These are phyloP conservation scores for Plasmodium blacklocki DNA, from an alignment of 169 alveolate genomes.

Conservation along the genomic window DNA sequence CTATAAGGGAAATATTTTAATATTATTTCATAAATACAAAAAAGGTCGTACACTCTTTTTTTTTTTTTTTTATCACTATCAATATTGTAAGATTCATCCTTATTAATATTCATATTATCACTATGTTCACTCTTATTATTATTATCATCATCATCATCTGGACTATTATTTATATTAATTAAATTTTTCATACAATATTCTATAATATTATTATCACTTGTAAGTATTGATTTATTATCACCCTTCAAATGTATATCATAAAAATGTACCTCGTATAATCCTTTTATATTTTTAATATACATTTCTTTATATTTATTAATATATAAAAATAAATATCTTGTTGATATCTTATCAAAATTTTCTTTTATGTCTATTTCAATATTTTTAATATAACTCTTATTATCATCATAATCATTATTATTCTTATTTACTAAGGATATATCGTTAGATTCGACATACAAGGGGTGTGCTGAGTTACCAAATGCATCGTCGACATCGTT, in stretches of 20 bases:
- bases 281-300: background rate
- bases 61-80: background rate
- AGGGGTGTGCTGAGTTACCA: too few species aligned
- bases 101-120: background rate
- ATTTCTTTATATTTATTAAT: slow-evolving; percentile 59
- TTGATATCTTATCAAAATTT: slow-evolving; percentile 42
- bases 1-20: slow-evolving; percentile 59
- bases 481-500: background rate
- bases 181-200: slow-evolving; percentile 21
- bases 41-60: background rate
- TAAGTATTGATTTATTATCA: slow-evolving; percentile 12
- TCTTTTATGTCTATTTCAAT: slow-evolving; percentile 44
- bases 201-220: slow-evolving; percentile 19
- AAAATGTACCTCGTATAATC: slow-evolving; percentile 20
- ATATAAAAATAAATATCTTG: slow-evolving; percentile 55
- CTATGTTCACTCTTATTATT: background rate
- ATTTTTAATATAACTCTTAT: slow-evolving; percentile 38
- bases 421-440: background rate
- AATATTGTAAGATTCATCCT: background rate
- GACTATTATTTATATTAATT: background rate
- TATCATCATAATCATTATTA: background rate
- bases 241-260: slow-evolving; percentile 57
- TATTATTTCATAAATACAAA: slow-evolving; percentile 33
- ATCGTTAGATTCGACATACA: background rate
- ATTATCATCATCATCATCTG: background rate